A percentile compares a stretch with the other conserved stretches of the same genome.
phyloP scores from a whole-genome alignment of 495 filamentous ascomycete species.

The Xylaria longipes region DNA sequence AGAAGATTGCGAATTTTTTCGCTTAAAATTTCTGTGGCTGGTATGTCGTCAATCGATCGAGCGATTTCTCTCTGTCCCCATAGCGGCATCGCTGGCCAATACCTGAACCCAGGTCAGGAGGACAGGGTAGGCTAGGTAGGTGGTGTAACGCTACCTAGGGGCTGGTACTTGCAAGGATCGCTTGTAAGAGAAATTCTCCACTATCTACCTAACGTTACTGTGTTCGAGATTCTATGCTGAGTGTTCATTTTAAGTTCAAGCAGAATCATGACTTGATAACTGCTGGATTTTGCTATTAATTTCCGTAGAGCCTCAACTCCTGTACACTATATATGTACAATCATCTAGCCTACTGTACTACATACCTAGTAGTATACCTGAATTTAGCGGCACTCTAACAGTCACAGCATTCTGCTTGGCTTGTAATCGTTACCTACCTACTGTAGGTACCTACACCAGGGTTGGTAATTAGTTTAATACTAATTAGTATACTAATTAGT shows the following conservation, averaged over 20 bases:
- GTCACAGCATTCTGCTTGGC: too few relatives aligned
- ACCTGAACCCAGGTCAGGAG: neutral
- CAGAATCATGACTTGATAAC: neutral
- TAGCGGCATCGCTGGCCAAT: neutral
- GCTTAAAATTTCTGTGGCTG: conserved; percentile 1
- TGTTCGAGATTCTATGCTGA: neutral
- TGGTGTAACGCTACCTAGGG: neutral
- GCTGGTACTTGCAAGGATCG: neutral
- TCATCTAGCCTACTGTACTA: neutral
- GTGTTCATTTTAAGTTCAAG: neutral
- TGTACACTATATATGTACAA: neutral
- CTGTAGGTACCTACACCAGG: too few relatives aligned
- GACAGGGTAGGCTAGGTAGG: neutral
- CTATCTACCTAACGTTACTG: neutral
- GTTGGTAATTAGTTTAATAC: too few relatives aligned
- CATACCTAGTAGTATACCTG: too few relatives aligned
- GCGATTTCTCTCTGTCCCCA: neutral
- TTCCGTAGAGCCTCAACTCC: neutral
- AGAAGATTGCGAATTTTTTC: neutral
- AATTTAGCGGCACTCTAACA: too few relatives aligned
- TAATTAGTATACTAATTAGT: too few relatives aligned
- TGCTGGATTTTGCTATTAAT: neutral
- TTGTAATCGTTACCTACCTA: too few relatives aligned
- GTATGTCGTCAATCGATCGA: conserved; percentile 10
- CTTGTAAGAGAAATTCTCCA: neutral